phyloP scores from a whole-genome alignment of 2,329 filamentous ascomycete species.

The Chalara sp. region DNA sequence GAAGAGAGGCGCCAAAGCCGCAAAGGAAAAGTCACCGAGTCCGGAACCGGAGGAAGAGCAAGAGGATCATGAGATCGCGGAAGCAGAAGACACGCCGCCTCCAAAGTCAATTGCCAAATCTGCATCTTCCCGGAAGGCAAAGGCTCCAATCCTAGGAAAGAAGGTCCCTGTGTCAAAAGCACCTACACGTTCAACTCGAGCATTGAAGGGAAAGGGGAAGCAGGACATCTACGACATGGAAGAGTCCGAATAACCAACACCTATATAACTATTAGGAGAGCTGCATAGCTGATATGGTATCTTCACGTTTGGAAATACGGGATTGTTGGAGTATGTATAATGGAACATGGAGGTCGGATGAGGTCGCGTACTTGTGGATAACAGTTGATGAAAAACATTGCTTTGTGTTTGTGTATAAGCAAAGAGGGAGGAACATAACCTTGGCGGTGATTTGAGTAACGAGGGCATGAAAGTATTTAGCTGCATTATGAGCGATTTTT shows the following conservation, averaged over 20 bases:
- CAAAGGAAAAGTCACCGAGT: conserved; percentile 1
- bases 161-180: background rate
- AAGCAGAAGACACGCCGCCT: background rate
- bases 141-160: background rate
- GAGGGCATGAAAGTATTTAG: too few species aligned
- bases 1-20: conserved; percentile 4
- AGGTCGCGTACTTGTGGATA: too few species aligned
- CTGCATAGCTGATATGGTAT: too few species aligned
- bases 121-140: background rate
- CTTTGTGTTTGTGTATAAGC: too few species aligned
- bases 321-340: too few species aligned
- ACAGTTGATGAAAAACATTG: too few species aligned
- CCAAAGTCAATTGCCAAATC: background rate
- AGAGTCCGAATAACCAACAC: background rate
- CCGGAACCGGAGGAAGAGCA: conserved; percentile 5
- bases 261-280: too few species aligned
- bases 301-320: too few species aligned
- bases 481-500: too few species aligned
- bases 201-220: background rate
- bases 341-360: too few species aligned
- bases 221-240: background rate
- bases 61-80: background rate
- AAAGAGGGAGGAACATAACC: too few species aligned
- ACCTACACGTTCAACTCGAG: background rate
- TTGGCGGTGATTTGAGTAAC: too few species aligned